Base-by-base conservation (phyloP, 1,284 basidiomycete species). In the Moniliella sp. region DNA sequence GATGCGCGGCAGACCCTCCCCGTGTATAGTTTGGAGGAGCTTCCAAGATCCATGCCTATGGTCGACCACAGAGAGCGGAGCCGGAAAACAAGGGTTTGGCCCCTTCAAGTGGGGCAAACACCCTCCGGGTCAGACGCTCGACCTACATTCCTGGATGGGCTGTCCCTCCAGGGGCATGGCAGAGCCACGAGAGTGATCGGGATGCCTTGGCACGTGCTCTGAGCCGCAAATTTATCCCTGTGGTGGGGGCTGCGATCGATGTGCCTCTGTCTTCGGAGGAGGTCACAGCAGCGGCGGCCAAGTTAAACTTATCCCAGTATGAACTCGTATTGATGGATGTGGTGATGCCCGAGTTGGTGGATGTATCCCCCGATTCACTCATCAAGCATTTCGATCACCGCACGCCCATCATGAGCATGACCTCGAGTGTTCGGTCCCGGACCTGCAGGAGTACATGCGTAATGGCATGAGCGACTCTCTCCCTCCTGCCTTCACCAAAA, bases 391-490 rank as follows among this genome's bases (percentile, higher is more conserved):
- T 93, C 53, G 84, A 93, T 64, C 74, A 74, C 37, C 75, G 74
- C 66, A 94, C 86, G 29, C 86, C 86, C 2, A 91, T 91, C 60
- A 91, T 93, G 50, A 84, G 79, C 10, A 91, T 93, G 83, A 91
- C 83, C 33, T 77, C 75, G 53, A 91, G 88, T 61, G 81, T 78
- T 32, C 78, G 79, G 45, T 83, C 84, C 13, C 74, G 74, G 80
- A 88, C 53, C 74, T 88, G 45, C 74, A 83, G 69, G 80, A 75
- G n/a, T 88, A 86, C 58, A 81, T 80, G 63, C 76, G 75, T 5
- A 74, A 73, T 26, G 77, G 71, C 14, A 93, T 93, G 86, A 93
- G 88, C 61, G 86, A 93, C 62, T 78, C 91, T 36, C 65, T 93
- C n/a, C 78, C 84, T 5, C 94, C 94, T 61, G 86, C 86, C 1